These are phyloP conservation scores for Coniochaeta sp. DNA, from an alignment of 2,329 filamentous ascomycete genomes.

Conservation along the genomic window DNA sequence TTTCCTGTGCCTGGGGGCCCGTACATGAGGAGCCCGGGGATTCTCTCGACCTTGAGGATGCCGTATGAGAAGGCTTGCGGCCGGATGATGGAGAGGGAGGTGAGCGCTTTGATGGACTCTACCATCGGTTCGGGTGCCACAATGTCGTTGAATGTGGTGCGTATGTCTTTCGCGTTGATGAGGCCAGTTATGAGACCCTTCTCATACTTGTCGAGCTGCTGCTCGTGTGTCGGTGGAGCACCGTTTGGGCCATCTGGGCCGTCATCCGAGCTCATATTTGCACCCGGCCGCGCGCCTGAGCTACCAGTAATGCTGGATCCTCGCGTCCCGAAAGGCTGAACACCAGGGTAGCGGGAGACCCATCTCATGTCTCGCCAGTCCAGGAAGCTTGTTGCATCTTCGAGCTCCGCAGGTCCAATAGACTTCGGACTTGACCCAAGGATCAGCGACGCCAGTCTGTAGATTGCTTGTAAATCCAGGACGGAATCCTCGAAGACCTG, in stretches of 20 bases:
- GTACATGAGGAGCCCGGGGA: slow-evolving; percentile 82
- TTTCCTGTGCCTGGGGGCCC: slow-evolving; percentile 79
- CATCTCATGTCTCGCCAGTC: slow-evolving; percentile 17
- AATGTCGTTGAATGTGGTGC: slow-evolving; percentile 81
- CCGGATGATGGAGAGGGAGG: slow-evolving; percentile 75
- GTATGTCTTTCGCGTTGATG: slow-evolving; percentile 73
- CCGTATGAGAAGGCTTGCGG: slow-evolving; percentile 97
- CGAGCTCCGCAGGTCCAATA: slow-evolving; percentile 8
- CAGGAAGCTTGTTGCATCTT: slow-evolving; percentile 18
- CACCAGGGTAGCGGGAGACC: slow-evolving; percentile 12
- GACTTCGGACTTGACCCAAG: slow-evolving; percentile 11
- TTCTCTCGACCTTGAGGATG: slow-evolving; percentile 82
- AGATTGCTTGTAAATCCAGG: slow-evolving; percentile 24
- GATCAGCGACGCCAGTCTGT: slow-evolving; percentile 20
- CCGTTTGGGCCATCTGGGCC: background rate
- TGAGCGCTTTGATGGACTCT: slow-evolving; percentile 81
- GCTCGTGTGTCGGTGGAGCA: slow-evolving; percentile 21
- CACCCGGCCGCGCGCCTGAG: background rate
- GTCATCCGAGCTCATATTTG: background rate
- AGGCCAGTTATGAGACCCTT: slow-evolving; percentile 76
- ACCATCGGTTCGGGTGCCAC: slow-evolving; percentile 72
- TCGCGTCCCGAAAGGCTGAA: slow-evolving; percentile 20
- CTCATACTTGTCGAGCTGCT: slow-evolving; percentile 61
- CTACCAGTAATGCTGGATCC: background rate
- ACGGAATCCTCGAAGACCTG: slow-evolving; percentile 11